Percentiles rank a stretch among this genome's conserved stretches.
phyloP scores from a whole-genome alignment of 345 rosid species.

The Bruguiera parviflora region DNA sequence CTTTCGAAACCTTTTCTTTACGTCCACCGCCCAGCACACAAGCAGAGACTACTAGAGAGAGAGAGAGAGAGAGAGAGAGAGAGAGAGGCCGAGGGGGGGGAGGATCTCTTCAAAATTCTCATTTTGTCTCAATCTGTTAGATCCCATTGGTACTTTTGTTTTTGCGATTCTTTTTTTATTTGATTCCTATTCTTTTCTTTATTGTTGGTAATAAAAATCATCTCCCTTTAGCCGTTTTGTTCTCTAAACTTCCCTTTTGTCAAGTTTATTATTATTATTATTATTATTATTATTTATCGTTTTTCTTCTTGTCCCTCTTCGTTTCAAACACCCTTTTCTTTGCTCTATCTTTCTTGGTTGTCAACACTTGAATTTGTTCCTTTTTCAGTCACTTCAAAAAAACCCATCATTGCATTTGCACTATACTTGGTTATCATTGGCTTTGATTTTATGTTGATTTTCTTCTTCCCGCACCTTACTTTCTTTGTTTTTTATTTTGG shows the following conservation, averaged over 20 bases:
- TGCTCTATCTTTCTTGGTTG: neutral
- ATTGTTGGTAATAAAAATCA: conserved; percentile 21
- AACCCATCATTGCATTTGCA: neutral
- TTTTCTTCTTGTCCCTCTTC: neutral
- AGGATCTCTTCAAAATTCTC: conserved; percentile 27
- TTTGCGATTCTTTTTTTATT: neutral
- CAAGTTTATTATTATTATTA: neutral
- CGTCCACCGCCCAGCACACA: neutral
- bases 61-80: neutral
- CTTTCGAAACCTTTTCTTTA: neutral
- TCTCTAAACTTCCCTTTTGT: neutral
- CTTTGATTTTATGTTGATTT: neutral
- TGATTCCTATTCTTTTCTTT: conserved; percentile 20
- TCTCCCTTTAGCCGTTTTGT: conserved; percentile 12
- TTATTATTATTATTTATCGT: neutral
- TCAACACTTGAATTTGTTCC: neutral
- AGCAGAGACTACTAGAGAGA: neutral
- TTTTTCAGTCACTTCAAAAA: conserved; percentile 4
- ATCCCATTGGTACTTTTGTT: neutral
- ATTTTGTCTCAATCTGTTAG: conserved; percentile 27
- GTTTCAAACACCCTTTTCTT: neutral
- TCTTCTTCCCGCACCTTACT: conserved; percentile 20
- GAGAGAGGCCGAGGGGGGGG: neutral
- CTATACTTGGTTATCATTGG: neutral
- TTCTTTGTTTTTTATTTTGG: neutral